Conservation (phyloP, 331 rosid genomes). For the Ulmus americana region DNA sequence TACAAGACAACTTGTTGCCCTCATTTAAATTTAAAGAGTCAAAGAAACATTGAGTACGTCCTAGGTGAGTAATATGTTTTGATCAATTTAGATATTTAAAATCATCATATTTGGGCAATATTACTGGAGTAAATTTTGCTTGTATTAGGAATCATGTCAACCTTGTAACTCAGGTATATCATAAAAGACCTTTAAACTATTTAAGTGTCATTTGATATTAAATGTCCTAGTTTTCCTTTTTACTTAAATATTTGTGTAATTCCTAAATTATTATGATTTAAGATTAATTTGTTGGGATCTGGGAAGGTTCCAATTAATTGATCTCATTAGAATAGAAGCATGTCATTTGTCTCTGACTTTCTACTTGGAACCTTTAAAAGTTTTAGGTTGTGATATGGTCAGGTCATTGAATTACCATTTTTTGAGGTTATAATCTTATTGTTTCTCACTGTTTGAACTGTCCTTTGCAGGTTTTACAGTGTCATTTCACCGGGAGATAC, state of each 20-base stretch:
- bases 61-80: background rate
- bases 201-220: background rate
- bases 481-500: constrained; percentile 84
- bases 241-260: background rate
- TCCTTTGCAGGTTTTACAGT: constrained; percentile 54
- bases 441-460: constrained; percentile 16
- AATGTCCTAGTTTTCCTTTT: background rate
- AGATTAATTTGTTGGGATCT: background rate
- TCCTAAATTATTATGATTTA: background rate
- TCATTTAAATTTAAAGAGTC: too few relatives aligned
- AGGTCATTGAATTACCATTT: constrained; percentile 10
- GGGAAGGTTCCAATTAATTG: background rate
- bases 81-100: background rate
- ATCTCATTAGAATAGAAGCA: background rate
- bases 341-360: constrained; percentile 2
- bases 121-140: constrained; percentile 34
- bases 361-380: background rate
- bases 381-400: background rate
- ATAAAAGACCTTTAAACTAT: background rate
- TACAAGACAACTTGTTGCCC: too few relatives aligned
- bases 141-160: constrained; percentile 50
- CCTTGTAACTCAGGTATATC: constrained; percentile 24
- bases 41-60: too few relatives aligned
- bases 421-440: constrained; percentile 15
- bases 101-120: constrained; percentile 5